Percentiles rank a stretch among this genome's conserved stretches.
Conservation (phyloP, 768 basidiomycete species). For the Podaxis sp. region DNA sequence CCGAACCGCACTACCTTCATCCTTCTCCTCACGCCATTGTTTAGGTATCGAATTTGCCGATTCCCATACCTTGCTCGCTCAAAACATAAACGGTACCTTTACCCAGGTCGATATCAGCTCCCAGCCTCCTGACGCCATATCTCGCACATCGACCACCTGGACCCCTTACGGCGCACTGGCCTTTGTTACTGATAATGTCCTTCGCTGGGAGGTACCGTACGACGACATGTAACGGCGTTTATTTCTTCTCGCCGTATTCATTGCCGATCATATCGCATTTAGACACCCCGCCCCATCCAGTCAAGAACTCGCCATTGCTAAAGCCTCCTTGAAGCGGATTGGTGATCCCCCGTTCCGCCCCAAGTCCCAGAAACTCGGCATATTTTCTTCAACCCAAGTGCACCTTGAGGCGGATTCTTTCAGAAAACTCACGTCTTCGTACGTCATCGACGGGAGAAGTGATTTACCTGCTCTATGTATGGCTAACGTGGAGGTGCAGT, state of each 20-base stretch:
- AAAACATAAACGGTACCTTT: conserved; percentile 73
- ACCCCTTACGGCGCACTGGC: conserved; percentile 58
- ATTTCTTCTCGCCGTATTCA: background rate
- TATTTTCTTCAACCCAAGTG: conserved; percentile 32
- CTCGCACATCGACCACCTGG: conserved; percentile 64
- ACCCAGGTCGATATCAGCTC: conserved; percentile 72
- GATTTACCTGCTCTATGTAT: conserved; percentile 47
- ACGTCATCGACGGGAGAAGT: conserved; percentile 44
- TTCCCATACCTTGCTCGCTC: conserved; percentile 68
- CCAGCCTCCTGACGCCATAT: conserved; percentile 64
- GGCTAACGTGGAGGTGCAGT: conserved; percentile 53
- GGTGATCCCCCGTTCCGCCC: conserved; percentile 55
- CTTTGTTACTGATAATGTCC: conserved; percentile 57
- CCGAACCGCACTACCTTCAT: background rate
- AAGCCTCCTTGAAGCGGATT: conserved; percentile 45
- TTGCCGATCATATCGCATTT: background rate
- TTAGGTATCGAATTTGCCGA: conserved; percentile 68
- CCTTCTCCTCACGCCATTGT: background rate
- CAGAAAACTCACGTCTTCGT: conserved; percentile 56
- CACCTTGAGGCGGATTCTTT: conserved; percentile 46
- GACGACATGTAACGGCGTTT: conserved; percentile 65
- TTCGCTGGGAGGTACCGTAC: conserved; percentile 65
- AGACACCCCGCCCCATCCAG: conserved; percentile 35
- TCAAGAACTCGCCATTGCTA: conserved; percentile 26
- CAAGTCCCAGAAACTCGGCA: conserved; percentile 53